Conservation (phyloP, 345 rosid species). For the Draba incana region DNA sequence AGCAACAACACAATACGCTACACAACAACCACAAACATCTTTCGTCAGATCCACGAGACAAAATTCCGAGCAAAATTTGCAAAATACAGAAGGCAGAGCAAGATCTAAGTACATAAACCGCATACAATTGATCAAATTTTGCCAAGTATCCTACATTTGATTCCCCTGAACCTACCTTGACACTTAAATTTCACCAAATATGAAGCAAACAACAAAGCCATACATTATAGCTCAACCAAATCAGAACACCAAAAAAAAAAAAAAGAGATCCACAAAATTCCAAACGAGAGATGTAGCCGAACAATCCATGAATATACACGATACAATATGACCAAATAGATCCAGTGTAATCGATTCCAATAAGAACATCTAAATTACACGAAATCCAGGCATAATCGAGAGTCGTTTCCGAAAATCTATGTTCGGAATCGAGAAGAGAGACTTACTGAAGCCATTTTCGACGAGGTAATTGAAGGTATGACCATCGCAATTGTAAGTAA, state of each 20-base stretch:
- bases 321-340: not conserved
- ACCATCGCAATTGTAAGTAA: conserved; percentile 74
- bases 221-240: not conserved
- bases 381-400: not conserved
- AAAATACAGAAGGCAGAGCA: not conserved
- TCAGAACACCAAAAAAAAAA: not conserved
- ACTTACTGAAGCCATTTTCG: conserved; percentile 63
- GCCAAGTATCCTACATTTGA: too few relatives aligned
- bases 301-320: too few relatives aligned
- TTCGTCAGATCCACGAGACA: conserved; percentile 2
- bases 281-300: not conserved
- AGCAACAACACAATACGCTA: conserved; percentile 94
- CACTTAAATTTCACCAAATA: not conserved
- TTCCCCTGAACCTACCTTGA: too few relatives aligned
- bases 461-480: conserved; percentile 77
- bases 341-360: conserved; percentile 9
- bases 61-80: too few relatives aligned
- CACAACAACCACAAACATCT: conserved; percentile 26
- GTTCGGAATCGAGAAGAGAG: not conserved
- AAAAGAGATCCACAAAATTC: not conserved
- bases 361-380: not conserved
- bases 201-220: conserved; percentile 7
- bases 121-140: not conserved
- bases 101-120: not conserved
- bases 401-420: too few relatives aligned